A percentile compares a stretch with the other conserved stretches of the same genome.
Conservation (phyloP, 805 yeast species). For the Yarrowia sp. region DNA sequence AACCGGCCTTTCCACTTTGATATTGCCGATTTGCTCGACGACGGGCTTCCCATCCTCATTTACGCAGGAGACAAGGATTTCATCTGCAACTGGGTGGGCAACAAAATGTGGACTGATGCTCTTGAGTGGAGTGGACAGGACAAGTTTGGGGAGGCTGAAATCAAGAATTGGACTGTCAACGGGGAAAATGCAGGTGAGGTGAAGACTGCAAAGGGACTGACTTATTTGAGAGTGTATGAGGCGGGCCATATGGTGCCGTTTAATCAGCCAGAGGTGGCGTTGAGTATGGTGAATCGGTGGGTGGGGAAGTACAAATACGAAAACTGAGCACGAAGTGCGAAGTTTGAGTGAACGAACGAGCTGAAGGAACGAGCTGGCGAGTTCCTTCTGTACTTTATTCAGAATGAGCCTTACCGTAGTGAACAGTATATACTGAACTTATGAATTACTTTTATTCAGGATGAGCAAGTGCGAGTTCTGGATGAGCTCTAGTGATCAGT, state of each 20-base stretch:
- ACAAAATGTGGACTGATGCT: constrained; percentile 80
- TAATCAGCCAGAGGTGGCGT: constrained; percentile 80
- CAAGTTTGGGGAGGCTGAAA: constrained; percentile 56
- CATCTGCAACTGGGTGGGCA: constrained; percentile 97
- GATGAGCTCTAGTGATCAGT: no score
- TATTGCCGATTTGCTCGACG: constrained; percentile 73
- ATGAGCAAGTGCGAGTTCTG: no score
- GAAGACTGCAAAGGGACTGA: constrained; percentile 73
- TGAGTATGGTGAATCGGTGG: constrained; percentile 89
- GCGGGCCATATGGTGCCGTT: constrained; percentile 98
- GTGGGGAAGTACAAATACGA: constrained; percentile 47
- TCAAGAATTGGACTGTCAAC: constrained; percentile 50
- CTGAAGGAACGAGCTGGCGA: no score
- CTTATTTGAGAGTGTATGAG: constrained; percentile 82
- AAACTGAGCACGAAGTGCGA: no score
- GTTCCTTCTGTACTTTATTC: no score
- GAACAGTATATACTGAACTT: no score
- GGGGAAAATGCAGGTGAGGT: constrained; percentile 71
- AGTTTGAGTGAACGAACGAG: no score
- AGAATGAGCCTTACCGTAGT: no score
- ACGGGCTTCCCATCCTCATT: constrained; percentile 78
- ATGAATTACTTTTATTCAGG: no score
- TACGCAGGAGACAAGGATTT: constrained; percentile 97
- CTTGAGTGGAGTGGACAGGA: constrained; percentile 70
- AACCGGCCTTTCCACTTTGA: constrained; percentile 83